Evolutionary conservation across 371 early-diverging fungal genomes (phyloP).

Genomic region (Syncephalis plumigaleata): DNA sequence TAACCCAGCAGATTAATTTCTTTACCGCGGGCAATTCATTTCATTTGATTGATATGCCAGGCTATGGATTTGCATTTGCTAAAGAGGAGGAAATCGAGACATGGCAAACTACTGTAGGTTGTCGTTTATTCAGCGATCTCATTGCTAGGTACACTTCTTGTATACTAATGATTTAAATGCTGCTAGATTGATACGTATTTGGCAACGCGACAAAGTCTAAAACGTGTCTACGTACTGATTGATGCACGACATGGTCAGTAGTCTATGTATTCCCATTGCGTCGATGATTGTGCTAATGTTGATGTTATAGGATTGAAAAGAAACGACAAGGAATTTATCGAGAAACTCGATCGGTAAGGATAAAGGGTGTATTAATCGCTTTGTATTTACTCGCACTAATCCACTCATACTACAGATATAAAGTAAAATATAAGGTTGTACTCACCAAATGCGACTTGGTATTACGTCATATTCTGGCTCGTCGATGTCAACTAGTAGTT

Average conservation of each 20-base stretch:
- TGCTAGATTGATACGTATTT: constrained; percentile 51
- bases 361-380: constrained; percentile 1
- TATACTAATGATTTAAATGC: no score
- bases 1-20: constrained; percentile 69
- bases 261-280: not conserved
- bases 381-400: not conserved
- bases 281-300: not conserved
- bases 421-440: constrained; percentile 52
- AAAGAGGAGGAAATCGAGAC: constrained; percentile 33
- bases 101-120: constrained; percentile 45
- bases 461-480: constrained; percentile 37
- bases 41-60: constrained; percentile 71
- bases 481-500: constrained; percentile 17
- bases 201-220: constrained; percentile 30
- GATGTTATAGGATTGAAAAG: constrained; percentile 24
- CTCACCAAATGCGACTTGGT: constrained; percentile 68
- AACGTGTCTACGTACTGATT: constrained; percentile 47
- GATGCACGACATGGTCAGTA: constrained; percentile 65
- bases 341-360: constrained; percentile 28
- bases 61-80: constrained; percentile 72
- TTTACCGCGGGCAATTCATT: constrained; percentile 42
- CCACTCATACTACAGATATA: constrained; percentile 9
- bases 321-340: constrained; percentile 35
- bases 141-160: no score
- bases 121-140: no score